Evolutionary conservation across 2,329 filamentous ascomycete genomes (phyloP), one percentile per base, ranked within the genome.

Genomic region (Epichloe coenophiala): DNA sequence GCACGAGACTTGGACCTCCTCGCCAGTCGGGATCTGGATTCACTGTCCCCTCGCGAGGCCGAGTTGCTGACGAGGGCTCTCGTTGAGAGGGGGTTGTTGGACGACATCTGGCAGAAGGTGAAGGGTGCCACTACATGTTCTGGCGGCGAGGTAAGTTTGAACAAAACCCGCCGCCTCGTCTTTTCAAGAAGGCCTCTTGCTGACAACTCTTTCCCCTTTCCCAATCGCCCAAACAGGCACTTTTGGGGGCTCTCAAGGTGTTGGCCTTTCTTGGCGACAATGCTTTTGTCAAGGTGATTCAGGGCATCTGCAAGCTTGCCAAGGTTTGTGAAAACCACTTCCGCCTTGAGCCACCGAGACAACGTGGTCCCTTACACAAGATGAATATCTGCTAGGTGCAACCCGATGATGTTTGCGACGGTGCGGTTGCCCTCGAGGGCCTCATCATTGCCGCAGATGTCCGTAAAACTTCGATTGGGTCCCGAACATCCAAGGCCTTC

Each of bases 371-470:
- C 27, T 49, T 35, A 38, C 37, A 35, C 36, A 27, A 39, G 15
- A 8, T 8, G 3, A 31, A 19, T 3, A 11, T 11, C 4, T 31
- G 31, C n/a, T 12, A 76, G 70, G 62, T 68, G 38, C 69, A 76
- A 57, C 76, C 80, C 49, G 58, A 64, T 33, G 77, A 81, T 59
- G 77, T 81, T 27, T 81, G 78, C 51, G 64, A 68, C 3, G 78
- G 77, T 5, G 64, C 73, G 8, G 68, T 80, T 31, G 65, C 63
- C 4, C 67, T 69, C 1, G 75, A 81, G 59, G 76, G 74, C 0
- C 75, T 76, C 2, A 72, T 78, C 48, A 61, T 79, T 31, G 74
- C 76, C 35, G 66, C 71, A 39, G 68, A 67, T 8, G 59, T 81
- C 11, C 67, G 73, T 38, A 63, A 70, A 11, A 68, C 80, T 55